Percentiles rank a stretch among this genome's conserved stretches.
Conservation (phyloP, 371 early-diverging fungal genomes). For the Conidiobolus incongruus region DNA sequence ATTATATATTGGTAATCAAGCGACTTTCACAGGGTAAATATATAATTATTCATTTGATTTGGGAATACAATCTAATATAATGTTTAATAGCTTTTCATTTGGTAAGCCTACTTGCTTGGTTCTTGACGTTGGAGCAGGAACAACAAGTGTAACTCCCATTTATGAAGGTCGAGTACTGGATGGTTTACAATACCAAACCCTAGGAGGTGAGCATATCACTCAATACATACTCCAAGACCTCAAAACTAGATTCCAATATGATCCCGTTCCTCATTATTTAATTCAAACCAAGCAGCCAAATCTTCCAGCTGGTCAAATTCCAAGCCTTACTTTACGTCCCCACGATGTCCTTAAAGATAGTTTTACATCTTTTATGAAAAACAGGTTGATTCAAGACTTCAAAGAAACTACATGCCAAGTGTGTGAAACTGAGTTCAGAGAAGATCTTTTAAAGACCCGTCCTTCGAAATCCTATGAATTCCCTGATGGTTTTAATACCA, state of each 20-base stretch:
- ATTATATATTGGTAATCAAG: constrained; percentile 72
- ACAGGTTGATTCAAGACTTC: constrained; percentile 66
- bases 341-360: too few relatives aligned
- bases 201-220: constrained; percentile 69
- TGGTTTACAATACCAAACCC: constrained; percentile 40
- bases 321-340: too few relatives aligned
- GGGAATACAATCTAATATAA: neutral
- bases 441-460: constrained; percentile 23
- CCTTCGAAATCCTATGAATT: constrained; percentile 78
- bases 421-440: constrained; percentile 40
- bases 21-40: constrained; percentile 74
- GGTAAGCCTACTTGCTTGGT: constrained; percentile 79
- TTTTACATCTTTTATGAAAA: too few relatives aligned
- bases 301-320: too few relatives aligned
- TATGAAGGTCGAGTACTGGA: constrained; percentile 86
- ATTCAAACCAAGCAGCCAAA: too few relatives aligned
- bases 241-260: constrained; percentile 21
- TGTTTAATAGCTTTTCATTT: constrained; percentile 49
- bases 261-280: constrained; percentile 67
- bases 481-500: constrained; percentile 76
- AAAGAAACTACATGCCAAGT: constrained; percentile 85
- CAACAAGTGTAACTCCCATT: constrained; percentile 78
- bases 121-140: constrained; percentile 71
- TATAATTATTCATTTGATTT: neutral
- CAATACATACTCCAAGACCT: constrained; percentile 45